phyloP scores from a whole-genome alignment of 2,329 filamentous ascomycete genomes.

The Trichoderma asperellum region DNA sequence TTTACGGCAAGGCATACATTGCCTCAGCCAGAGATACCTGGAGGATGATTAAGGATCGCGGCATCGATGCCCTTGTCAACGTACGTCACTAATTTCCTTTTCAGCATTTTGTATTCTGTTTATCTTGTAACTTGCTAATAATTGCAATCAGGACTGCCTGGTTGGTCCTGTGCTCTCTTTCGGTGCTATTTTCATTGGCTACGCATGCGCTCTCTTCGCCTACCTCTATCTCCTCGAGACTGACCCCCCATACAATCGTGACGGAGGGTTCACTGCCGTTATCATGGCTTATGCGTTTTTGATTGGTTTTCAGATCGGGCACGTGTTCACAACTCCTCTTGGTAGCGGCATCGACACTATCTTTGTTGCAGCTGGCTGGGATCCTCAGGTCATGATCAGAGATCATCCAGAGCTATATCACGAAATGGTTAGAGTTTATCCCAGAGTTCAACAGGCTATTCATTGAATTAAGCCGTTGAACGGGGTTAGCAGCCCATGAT shows the following conservation, averaged over 20 bases:
- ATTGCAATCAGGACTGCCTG: conserved; percentile 65
- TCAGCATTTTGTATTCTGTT: not conserved
- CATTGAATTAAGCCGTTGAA: conserved; percentile 36
- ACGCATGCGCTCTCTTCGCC: conserved; percentile 76
- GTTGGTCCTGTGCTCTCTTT: conserved; percentile 75
- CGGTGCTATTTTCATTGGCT: conserved; percentile 81
- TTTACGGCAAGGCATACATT: conserved; percentile 90
- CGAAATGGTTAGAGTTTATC: conserved; percentile 79
- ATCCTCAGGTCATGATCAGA: conserved; percentile 73
- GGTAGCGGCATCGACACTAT: conserved; percentile 89
- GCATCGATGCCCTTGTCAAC: conserved; percentile 87
- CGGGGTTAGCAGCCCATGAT: not conserved
- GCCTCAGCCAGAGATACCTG: conserved; percentile 87
- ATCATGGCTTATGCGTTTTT: conserved; percentile 85
- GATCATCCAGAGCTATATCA: conserved; percentile 83
- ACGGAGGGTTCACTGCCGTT: conserved; percentile 71
- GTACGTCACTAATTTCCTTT: conserved; percentile 36
- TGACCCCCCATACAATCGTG: conserved; percentile 73
- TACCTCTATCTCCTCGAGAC: conserved; percentile 89
- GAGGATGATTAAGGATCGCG: conserved; percentile 88
- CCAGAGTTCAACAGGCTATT: conserved; percentile 78
- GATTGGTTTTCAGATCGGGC: conserved; percentile 86
- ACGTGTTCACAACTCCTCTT: conserved; percentile 87
- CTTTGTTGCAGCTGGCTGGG: conserved; percentile 77
- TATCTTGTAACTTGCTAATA: conserved; percentile 30